Conservation (phyloP, 345 rosid genomes). For the Heritiera littoralis region DNA sequence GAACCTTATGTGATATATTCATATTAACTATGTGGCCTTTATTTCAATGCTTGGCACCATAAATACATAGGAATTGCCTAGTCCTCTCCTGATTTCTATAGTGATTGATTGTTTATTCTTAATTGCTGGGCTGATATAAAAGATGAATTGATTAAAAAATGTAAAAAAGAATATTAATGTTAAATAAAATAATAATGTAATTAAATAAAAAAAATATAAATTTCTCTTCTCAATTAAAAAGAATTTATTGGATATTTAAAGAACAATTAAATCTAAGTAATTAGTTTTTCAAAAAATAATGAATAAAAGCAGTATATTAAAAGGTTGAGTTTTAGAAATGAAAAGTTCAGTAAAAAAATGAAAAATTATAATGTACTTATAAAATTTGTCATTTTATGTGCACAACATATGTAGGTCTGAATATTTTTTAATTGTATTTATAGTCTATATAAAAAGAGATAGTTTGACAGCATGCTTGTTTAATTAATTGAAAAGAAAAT, state of each 20-base stretch:
- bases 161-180: background rate
- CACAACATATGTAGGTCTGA: no score
- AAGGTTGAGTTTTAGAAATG: background rate
- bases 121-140: background rate
- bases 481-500: background rate
- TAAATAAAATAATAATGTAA: no score
- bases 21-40: background rate
- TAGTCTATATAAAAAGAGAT: no score
- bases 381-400: no score
- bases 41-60: background rate
- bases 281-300: no score
- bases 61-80: background rate
- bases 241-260: background rate
- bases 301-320: background rate
- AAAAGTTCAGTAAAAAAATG: no score
- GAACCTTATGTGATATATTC: background rate
- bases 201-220: no score
- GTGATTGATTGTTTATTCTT: constrained; percentile 13
- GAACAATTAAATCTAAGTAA: background rate
- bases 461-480: background rate
- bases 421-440: no score
- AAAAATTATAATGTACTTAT: no score
- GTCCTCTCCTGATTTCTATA: background rate
- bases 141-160: background rate
- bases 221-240: background rate